Conservation (phyloP, 2,329 filamentous ascomycete genomes). For the Fusarium veterinarium region DNA sequence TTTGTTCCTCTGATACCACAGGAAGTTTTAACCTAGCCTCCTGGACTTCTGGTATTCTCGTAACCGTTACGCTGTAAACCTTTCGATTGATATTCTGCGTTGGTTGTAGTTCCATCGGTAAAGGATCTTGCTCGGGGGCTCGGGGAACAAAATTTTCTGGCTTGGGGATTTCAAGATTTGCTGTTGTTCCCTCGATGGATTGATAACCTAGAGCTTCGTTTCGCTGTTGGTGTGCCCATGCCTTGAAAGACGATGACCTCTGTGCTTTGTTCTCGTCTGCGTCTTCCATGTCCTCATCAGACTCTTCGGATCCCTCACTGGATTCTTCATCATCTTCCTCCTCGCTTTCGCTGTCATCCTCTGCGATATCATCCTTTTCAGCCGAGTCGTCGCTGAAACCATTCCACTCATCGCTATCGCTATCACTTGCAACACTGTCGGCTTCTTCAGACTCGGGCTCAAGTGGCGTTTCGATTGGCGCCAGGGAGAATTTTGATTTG, state of each 20-base stretch:
- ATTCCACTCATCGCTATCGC: conserved; percentile 66
- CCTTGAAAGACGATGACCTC: conserved; percentile 80
- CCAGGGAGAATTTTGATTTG: conserved; percentile 63
- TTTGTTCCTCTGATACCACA: conserved; percentile 94
- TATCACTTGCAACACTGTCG: conserved; percentile 20
- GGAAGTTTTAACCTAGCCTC: conserved; percentile 82
- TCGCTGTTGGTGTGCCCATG: conserved; percentile 88
- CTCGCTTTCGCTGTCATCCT: conserved; percentile 43
- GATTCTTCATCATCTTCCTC: conserved; percentile 44
- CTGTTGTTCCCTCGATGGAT: conserved; percentile 57
- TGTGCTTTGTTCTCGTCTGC: conserved; percentile 47
- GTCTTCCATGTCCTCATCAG: conserved; percentile 48
- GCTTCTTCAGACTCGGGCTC: conserved; percentile 51
- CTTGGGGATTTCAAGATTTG: conserved; percentile 63
- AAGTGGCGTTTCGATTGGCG: conserved; percentile 51
- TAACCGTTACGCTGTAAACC: conserved; percentile 79
- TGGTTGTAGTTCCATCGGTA: conserved; percentile 73
- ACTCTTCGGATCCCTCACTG: conserved; percentile 44
- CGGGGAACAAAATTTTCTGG: conserved; percentile 74
- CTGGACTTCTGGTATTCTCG: conserved; percentile 79
- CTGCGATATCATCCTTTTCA: conserved; percentile 45
- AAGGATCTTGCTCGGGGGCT: conserved; percentile 75
- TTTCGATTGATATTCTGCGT: conserved; percentile 73
- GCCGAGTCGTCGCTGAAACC: conserved; percentile 66
- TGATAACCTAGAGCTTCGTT: conserved; percentile 82